A percentile compares a stretch with the other conserved stretches of the same genome.
Conservation (phyloP, 1,139 yeast genomes). For the Debaryomyces sp. region DNA sequence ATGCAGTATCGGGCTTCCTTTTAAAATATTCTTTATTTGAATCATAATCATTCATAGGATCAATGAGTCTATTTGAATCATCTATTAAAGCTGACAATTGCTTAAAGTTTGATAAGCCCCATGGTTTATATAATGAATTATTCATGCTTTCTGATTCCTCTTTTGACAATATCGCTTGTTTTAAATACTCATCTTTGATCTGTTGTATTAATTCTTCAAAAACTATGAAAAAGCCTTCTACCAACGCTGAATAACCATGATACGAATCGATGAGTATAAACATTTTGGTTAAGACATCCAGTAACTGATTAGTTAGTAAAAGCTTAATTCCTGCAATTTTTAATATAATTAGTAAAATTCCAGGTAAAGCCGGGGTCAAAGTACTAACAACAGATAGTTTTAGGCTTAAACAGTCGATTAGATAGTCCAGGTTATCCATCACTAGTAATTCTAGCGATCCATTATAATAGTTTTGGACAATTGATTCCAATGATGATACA, state of each 20-base stretch:
- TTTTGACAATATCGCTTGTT: slow-evolving; percentile 17
- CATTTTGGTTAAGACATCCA: slow-evolving; percentile 72
- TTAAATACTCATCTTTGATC: slow-evolving; percentile 43
- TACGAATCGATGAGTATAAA: slow-evolving; percentile 79
- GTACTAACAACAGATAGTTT: slow-evolving; percentile 63
- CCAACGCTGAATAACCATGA: slow-evolving; percentile 75
- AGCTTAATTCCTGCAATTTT: slow-evolving; percentile 70
- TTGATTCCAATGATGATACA: slow-evolving; percentile 23
- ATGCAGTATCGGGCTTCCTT: slow-evolving; percentile 36
- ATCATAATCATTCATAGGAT: slow-evolving; percentile 33
- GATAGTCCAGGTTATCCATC: slow-evolving; percentile 72
- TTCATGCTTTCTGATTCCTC: slow-evolving; percentile 14
- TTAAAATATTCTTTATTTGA: slow-evolving; percentile 37
- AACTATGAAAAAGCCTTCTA: slow-evolving; percentile 74
- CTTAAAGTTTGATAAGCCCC: slow-evolving; percentile 52
- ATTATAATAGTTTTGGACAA: slow-evolving; percentile 59
- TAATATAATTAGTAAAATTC: slow-evolving; percentile 66
- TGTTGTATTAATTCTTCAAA: slow-evolving; percentile 67
- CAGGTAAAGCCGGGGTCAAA: slow-evolving; percentile 74
- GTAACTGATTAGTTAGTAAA: slow-evolving; percentile 56
- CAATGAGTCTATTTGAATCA: slow-evolving; percentile 37
- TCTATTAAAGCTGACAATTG: slow-evolving; percentile 46
- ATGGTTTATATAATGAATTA: slow-evolving; percentile 44
- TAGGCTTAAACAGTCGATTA: slow-evolving; percentile 73
- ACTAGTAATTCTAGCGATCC: slow-evolving; percentile 60